Conservation (phyloP, 176 grass and related monocot species). For the maize (Zea mays) region Zm-B73-REFERENCE-NAM-5.0 NC_050102.1:153528501-153529000, state of each 20-base stretch:
- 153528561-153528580: constrained; percentile 60
- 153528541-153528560: constrained; percentile 71
- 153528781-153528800: constrained; percentile 10
- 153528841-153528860: constrained; percentile 46
- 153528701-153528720: constrained; percentile 59
- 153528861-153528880: constrained; percentile 57
- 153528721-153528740: constrained; percentile 37
- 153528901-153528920: constrained; percentile 89
- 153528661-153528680: constrained; percentile 54
- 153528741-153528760: constrained; percentile 40
- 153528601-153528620: constrained; percentile 64
- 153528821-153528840: constrained; percentile 42
- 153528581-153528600: constrained; percentile 72
- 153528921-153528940: constrained; percentile 41
- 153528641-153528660: constrained; percentile 92
- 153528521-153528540: constrained; percentile 61
- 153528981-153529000: constrained; percentile 68
- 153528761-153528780: constrained; percentile 5
- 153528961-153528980: constrained; percentile 39
- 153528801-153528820: constrained; percentile 45
- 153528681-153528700: constrained; percentile 60
- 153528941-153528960: constrained; percentile 40
- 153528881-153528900: constrained; percentile 62
- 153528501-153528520: constrained; percentile 48
- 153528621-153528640: constrained; percentile 45